These are phyloP conservation scores for Discostella stelligera DNA, from an alignment of 352 stramenopile species.

Conservation along the genomic window DNA sequence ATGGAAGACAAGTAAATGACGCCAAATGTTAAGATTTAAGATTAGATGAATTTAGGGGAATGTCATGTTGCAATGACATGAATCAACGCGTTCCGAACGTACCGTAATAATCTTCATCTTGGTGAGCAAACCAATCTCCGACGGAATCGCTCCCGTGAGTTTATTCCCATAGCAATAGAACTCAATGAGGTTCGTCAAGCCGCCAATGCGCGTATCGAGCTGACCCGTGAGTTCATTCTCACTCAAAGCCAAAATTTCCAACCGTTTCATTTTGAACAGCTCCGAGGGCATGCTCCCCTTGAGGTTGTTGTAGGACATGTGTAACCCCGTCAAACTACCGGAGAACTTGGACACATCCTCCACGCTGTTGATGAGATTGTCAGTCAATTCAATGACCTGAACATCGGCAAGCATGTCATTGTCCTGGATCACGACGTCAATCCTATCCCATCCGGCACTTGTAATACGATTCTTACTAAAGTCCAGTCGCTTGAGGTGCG, in stretches of 20 bases:
- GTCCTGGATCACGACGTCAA: slow-evolving; percentile 13
- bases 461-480: slow-evolving; percentile 54
- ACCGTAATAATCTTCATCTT: slow-evolving; percentile 70
- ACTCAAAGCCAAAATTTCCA: slow-evolving; percentile 54
- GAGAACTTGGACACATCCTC: slow-evolving; percentile 30
- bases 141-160: slow-evolving; percentile 70
- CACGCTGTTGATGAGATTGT: slow-evolving; percentile 52
- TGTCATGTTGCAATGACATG: not conserved
- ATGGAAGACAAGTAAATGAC: not conserved
- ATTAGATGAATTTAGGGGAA: not conserved
- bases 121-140: slow-evolving; percentile 57
- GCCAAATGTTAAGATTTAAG: not conserved
- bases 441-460: slow-evolving; percentile 42
- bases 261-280: slow-evolving; percentile 54
- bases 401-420: slow-evolving; percentile 19
- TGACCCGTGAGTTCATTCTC: slow-evolving; percentile 66
- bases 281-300: slow-evolving; percentile 52
- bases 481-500: slow-evolving; percentile 46
- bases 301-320: slow-evolving; percentile 66
- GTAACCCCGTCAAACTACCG: slow-evolving; percentile 42
- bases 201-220: slow-evolving; percentile 58
- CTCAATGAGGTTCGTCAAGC: slow-evolving; percentile 56
- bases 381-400: slow-evolving; percentile 41
- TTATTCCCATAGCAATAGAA: slow-evolving; percentile 80
- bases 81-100: slow-evolving; percentile 2